Evolutionary conservation across 257 asterid genomes (phyloP).

Genomic region (Petunia axillaris): DNA sequence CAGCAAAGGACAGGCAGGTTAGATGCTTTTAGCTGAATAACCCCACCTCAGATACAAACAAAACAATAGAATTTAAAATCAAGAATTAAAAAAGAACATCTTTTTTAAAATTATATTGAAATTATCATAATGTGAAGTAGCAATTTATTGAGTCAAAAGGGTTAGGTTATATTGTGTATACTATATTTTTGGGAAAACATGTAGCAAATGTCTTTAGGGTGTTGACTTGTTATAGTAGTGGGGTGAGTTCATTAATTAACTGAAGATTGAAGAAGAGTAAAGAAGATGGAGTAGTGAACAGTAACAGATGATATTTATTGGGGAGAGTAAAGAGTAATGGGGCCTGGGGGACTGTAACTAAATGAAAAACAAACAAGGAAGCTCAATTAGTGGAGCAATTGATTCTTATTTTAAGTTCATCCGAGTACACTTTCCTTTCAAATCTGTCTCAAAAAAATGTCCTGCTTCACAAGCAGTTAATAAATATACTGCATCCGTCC

Average conservation of each 20-base stretch:
- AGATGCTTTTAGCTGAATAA: slow-evolving; percentile 24
- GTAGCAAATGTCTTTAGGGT: background rate
- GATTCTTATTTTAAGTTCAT: no score
- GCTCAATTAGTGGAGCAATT: slow-evolving; percentile 3
- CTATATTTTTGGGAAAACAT: background rate
- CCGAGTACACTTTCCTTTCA: no score
- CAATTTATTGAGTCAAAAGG: slow-evolving; percentile 8
- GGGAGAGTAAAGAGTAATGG: background rate
- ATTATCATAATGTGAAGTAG: slow-evolving; percentile 11
- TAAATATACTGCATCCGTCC: no score
- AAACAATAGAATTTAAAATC: slow-evolving; percentile 23
- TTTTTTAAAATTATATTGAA: background rate
- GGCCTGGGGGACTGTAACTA: background rate
- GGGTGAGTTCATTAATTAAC: background rate
- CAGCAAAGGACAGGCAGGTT: slow-evolving; percentile 43
- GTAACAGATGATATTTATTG: slow-evolving; percentile 18
- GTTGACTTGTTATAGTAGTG: background rate
- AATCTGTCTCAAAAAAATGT: no score
- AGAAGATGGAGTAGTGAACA: background rate
- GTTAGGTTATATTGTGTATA: background rate
- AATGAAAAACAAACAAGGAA: background rate
- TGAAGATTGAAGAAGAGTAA: background rate
- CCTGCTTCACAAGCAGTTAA: no score
- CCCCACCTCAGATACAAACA: slow-evolving; percentile 31
- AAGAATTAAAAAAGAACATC: background rate